phyloP scores from a whole-genome alignment of 345 rosid species.

The Arabis hirsuta region DNA sequence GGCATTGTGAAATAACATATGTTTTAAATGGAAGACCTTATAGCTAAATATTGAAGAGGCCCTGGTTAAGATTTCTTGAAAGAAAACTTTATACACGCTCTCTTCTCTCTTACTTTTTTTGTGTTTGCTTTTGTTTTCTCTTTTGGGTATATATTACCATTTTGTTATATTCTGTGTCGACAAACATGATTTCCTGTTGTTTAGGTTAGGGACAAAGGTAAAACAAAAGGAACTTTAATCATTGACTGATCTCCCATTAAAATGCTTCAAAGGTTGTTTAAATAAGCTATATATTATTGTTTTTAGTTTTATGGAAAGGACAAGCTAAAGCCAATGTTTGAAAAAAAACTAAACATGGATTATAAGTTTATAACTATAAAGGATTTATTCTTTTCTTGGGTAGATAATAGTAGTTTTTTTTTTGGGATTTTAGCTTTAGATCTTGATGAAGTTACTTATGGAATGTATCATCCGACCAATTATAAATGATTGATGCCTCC shows the following conservation, averaged over 20 bases:
- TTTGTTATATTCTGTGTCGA: slow-evolving; percentile 30
- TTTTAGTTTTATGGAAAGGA: not conserved
- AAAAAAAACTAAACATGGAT: too few species aligned
- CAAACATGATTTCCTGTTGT: slow-evolving; percentile 34
- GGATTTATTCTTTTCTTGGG: not conserved
- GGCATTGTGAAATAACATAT: too few species aligned
- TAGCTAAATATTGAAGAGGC: not conserved
- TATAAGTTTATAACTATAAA: too few species aligned
- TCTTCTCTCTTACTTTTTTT: slow-evolving; percentile 19
- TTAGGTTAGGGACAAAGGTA: slow-evolving; percentile 35
- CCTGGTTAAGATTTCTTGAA: not conserved
- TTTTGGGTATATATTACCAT: too few species aligned
- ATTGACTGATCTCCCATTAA: slow-evolving; percentile 15
- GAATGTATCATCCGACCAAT: slow-evolving; percentile 24
- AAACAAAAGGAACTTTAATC: slow-evolving; percentile 31
- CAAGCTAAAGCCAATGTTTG: slow-evolving; percentile 10
- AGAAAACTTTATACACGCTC: slow-evolving; percentile 11
- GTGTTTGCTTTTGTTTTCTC: too few species aligned
- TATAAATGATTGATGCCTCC: slow-evolving; percentile 32
- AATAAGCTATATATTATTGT: not conserved
- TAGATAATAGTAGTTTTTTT: not conserved
- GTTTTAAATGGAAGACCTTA: too few species aligned
- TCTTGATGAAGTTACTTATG: slow-evolving; percentile 26
- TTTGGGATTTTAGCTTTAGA: slow-evolving; percentile 19
- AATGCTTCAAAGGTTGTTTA: slow-evolving; percentile 23